Percentiles rank a stretch among this genome's conserved stretches.
These are phyloP conservation scores for Fusarium fujikuroi DNA, from an alignment of 2,329 filamentous ascomycete species.

Conservation along the genomic window DNA sequence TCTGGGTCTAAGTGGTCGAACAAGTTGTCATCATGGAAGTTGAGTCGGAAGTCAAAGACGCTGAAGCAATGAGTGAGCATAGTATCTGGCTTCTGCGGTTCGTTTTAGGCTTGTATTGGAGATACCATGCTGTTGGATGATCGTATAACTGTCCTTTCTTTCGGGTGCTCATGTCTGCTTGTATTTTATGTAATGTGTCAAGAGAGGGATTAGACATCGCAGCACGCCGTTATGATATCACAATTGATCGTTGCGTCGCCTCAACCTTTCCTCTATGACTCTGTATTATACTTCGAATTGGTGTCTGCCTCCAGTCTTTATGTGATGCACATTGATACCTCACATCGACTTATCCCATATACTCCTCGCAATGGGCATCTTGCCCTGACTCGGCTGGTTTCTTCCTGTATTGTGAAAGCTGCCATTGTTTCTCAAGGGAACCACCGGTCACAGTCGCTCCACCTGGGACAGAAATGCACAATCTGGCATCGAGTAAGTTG, in stretches of 20 bases:
- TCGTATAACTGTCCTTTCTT: slow-evolving; percentile 41
- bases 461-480: neutral
- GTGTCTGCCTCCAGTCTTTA: rapidly evolving
- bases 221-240: neutral
- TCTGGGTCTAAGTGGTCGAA: slow-evolving; percentile 27
- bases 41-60: slow-evolving; percentile 36
- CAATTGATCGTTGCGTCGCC: rapidly evolving
- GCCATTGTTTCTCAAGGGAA: neutral
- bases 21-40: slow-evolving; percentile 39
- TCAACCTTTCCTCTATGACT: neutral
- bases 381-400: neutral
- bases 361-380: neutral
- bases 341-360: neutral
- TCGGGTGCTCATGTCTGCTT: slow-evolving; percentile 53
- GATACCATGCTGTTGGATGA: neutral
- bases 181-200: neutral
- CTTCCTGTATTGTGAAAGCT: neutral
- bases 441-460: neutral
- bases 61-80: slow-evolving; percentile 12
- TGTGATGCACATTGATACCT: rapidly evolving
- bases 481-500: neutral
- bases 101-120: neutral
- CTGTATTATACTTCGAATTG: too few species aligned
- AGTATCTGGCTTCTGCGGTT: neutral
- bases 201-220: neutral